Conservation (phyloP, 1,284 basidiomycete genomes). For the Coniophora puteana region DNA sequence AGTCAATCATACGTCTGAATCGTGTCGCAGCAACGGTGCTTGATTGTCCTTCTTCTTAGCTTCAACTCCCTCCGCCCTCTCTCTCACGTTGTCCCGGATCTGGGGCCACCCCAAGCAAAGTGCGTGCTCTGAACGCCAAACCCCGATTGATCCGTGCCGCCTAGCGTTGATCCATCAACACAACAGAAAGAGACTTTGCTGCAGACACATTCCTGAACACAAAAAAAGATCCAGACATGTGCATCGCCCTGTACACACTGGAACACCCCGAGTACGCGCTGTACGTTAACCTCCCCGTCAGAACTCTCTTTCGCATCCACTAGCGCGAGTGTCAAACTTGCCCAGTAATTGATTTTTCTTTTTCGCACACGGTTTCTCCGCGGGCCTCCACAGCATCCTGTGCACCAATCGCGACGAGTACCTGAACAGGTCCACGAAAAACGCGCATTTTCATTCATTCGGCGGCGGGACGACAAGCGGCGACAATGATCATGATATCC, state of each 20-base stretch:
- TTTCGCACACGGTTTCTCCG: conserved; percentile 9
- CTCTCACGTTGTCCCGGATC: no score
- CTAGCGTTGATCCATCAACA: no score
- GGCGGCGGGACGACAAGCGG: conserved; percentile 13
- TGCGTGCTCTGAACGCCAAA: no score
- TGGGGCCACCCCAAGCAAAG: no score
- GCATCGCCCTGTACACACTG: conserved; percentile 72
- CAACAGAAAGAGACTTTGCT: no score
- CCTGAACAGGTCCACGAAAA: conserved; percentile 59
- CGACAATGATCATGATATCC: not conserved
- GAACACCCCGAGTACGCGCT: conserved; percentile 72
- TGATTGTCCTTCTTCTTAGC: no score
- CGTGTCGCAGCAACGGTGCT: no score
- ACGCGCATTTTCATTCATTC: conserved; percentile 62
- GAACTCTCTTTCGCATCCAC: conserved; percentile 7
- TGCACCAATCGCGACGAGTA: conserved; percentile 76
- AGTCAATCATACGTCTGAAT: no score
- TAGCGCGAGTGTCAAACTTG: conserved; percentile 3
- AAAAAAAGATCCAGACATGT: conserved; percentile 60
- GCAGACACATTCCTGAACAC: no score
- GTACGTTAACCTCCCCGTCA: no score
- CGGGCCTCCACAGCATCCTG: conserved; percentile 48
- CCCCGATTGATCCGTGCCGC: no score
- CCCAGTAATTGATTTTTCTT: conserved; percentile 5
- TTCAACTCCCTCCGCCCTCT: no score